Evolutionary conservation across 306 rosid genomes (phyloP), one percentile per base, ranked within the genome.

Genomic region (Alnus glutinosa): DNA sequence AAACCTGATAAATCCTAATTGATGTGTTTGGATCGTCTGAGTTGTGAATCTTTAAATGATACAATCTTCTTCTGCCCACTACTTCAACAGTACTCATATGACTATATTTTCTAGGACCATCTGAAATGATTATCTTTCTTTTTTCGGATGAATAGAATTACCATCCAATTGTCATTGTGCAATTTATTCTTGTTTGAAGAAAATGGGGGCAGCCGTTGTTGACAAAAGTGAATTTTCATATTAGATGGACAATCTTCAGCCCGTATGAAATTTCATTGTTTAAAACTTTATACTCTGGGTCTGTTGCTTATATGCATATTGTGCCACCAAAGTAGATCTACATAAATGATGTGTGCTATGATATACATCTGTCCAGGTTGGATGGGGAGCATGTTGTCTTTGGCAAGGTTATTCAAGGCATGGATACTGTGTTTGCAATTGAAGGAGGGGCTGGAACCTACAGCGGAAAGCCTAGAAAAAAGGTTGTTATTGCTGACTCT

Each of bases 381-480:
- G 96, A 93, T 75, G 92, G 96, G 68, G 97, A 93, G 63, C 96
- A 93, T 62, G 97, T 91, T 36, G 94, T 89, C 61, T 89, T 93
- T 69, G 96, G 97, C 55, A 91, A 86, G 87, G 94, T 93, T 67
- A 71, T 93, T 51, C 91, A 91, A 86, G 97, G 97, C 64, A 93
- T 93, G 97, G 97, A 93, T 70, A 71, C 13, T 36, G 94, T 93
- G 58, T 91, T 89, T 77, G 86, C 92, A 48, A 87, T 93, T 80
- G 97, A 93, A 84, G 96, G 97, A 44, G 92, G 97, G 64, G 89
- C 96, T 30, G 97, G 97, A 78, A 93, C 96, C 74, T 91, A 91
- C 82, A 88, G 83, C 2, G 97, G 96, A 49, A 89, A 88, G 71
- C 97, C 97, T 42, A 88, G 97, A 79, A 93, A 89, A 85, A 88